Evolutionary conservation across 129 eudicot species (phyloP), one percentile per base, ranked within the genome.

Genomic region (Lonicera japonica): DNA sequence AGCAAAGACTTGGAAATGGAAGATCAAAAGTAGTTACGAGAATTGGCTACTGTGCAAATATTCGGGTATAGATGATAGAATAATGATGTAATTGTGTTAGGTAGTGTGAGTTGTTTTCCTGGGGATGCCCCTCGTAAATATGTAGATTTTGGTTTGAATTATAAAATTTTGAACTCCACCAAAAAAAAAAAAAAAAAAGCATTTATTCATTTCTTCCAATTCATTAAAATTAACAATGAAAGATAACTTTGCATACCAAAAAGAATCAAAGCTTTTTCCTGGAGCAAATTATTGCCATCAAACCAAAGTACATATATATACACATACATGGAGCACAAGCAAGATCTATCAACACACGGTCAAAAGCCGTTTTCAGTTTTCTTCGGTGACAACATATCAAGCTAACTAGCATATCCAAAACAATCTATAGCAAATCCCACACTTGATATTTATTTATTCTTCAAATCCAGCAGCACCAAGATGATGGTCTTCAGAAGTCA

Each of bases 401-500:
- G 61, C 52, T 64, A 22, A 20, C 45, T 60, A 61, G 56, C 29
- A 61, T 60, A 70, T 68, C 66, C 62, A 39, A 40, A 20, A 21
- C 60, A 50, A 65, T 25, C 61, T 52, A 65, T 24, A 20, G 38
- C 19, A 48, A 17, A 0, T 6, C 7, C 4, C 34, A n/a, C 19
- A 12, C 39, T 40, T 19, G 46, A 60, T 22, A 50, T 24, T 41
- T 22, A 21, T 14, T 48, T 51, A 38, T 61, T 52, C 67, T 61
- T 70, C 69, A 21, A 54, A 12, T 40, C 21, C 21, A n/a, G 36
- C 50, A 21, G 36, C 50, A 18, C 64, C 47, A 38, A 18, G 58
- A 29, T 15, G 58, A 58, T 45, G 52, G 65, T 25, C 74, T 53
- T 15, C 60, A 43, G 22, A 61, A 24, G 75, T 70, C 69, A 50